Percentiles rank a stretch among this genome's conserved stretches.
Conservation (phyloP, 2,329 filamentous ascomycete species). For the Penicillium sp. region DNA sequence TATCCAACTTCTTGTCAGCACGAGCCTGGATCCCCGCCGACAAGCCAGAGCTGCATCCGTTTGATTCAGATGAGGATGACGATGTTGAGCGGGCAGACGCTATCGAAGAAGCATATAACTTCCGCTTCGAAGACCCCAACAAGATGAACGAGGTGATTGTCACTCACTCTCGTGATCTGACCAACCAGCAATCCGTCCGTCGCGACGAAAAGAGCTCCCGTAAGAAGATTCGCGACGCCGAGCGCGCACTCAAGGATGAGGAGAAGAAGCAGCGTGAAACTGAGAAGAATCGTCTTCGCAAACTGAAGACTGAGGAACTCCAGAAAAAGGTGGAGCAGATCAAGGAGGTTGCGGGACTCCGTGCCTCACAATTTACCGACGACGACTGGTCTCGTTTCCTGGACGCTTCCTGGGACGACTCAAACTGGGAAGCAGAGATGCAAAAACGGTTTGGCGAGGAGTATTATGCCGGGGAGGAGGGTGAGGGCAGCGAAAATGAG, state of each 20-base stretch:
- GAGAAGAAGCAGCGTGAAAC: constrained; percentile 73
- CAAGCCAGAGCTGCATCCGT: constrained; percentile 68
- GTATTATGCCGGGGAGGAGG: constrained; percentile 68
- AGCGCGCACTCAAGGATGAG: constrained; percentile 73
- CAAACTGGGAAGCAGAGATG: constrained; percentile 91
- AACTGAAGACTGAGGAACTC: constrained; percentile 86
- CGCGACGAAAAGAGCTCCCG: constrained; percentile 76
- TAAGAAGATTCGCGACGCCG: constrained; percentile 74
- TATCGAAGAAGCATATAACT: constrained; percentile 90
- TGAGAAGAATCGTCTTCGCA: constrained; percentile 79
- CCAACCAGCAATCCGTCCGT: constrained; percentile 77
- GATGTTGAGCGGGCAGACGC: constrained; percentile 74
- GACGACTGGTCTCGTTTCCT: constrained; percentile 83
- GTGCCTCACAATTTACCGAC: constrained; percentile 64
- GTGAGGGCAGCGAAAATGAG: constrained; percentile 54
- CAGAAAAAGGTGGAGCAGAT: constrained; percentile 85
- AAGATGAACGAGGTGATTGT: constrained; percentile 84
- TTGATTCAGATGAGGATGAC: constrained; percentile 88
- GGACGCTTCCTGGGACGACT: constrained; percentile 84
- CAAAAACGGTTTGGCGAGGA: constrained; percentile 80
- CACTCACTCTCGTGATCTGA: constrained; percentile 85
- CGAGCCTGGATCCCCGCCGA: constrained; percentile 80
- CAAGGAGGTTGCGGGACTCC: constrained; percentile 81
- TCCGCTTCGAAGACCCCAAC: constrained; percentile 89
- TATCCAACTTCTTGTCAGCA: constrained; percentile 94